These are phyloP conservation scores for Uromyces viciae-fabae DNA, from an alignment of 1,284 basidiomycete genomes.

Conservation along the genomic window DNA sequence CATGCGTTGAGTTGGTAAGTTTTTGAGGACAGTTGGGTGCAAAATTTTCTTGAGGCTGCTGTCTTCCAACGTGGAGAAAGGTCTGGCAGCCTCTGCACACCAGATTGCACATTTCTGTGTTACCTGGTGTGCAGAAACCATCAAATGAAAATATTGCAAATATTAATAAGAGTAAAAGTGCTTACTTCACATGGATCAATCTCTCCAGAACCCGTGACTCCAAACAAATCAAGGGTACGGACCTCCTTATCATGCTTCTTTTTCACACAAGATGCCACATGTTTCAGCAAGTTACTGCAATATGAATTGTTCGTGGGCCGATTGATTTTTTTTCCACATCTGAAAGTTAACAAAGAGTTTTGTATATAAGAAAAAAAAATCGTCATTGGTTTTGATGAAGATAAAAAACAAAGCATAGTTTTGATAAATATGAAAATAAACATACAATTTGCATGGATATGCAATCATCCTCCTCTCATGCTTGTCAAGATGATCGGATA, in stretches of 20 bases:
- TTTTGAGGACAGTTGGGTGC: not conserved
- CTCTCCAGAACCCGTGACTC: not conserved
- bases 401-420: not conserved
- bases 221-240: not conserved
- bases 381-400: not conserved
- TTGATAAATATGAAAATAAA: too few species aligned
- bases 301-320: not conserved
- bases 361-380: not conserved
- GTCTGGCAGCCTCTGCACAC: not conserved
- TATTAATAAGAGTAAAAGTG: too few species aligned
- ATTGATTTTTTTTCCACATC: not conserved
- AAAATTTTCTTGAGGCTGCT: not conserved
- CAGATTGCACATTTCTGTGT: not conserved
- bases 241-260: not conserved
- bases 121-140: not conserved
- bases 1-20: not conserved
- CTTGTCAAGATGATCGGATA: not conserved
- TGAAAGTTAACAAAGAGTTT: too few species aligned
- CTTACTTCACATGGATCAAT: not conserved
- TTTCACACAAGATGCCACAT: not conserved
- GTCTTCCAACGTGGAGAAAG: not conserved
- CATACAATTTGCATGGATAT: not conserved
- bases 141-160: slow-evolving; percentile 4
- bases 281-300: not conserved
- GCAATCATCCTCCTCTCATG: not conserved